Evolutionary conservation across 1,284 basidiomycete species (phyloP).

Genomic region (Boletellus deceptivus): DNA sequence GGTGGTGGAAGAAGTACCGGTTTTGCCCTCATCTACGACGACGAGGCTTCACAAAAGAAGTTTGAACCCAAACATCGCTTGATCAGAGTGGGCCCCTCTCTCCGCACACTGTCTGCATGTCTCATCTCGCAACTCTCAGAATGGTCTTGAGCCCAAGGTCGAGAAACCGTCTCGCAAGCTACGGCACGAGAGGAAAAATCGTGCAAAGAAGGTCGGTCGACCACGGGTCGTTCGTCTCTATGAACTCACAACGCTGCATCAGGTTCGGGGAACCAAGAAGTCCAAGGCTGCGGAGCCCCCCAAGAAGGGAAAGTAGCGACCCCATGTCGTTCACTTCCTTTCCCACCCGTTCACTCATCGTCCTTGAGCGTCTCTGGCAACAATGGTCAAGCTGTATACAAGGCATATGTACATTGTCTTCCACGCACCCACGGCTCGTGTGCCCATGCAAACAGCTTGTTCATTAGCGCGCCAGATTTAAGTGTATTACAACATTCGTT

Average conservation of each 20-base stretch:
- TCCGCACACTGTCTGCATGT: slow-evolving; percentile 2
- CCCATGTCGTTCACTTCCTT: slow-evolving; percentile 23
- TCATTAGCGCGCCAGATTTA: slow-evolving; percentile 33
- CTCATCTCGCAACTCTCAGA: slow-evolving; percentile 45
- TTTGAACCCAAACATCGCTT: slow-evolving; percentile 98
- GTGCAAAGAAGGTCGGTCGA: slow-evolving; percentile 84
- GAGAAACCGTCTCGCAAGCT: slow-evolving; percentile 95
- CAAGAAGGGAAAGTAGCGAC: slow-evolving; percentile 79
- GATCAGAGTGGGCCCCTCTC: slow-evolving; percentile 70
- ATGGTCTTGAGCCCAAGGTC: slow-evolving; percentile 81
- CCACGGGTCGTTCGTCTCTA: slow-evolving; percentile 14
- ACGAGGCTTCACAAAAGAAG: slow-evolving; percentile 91
- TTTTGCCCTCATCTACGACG: slow-evolving; percentile 98
- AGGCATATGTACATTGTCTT: slow-evolving; percentile 38
- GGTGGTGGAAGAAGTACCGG: slow-evolving; percentile 98
- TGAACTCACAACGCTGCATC: slow-evolving; percentile 10
- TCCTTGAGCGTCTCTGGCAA: slow-evolving; percentile 35
- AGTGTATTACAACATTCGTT: slow-evolving; percentile 33
- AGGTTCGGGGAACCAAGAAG: slow-evolving; percentile 94
- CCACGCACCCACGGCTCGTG: slow-evolving; percentile 41
- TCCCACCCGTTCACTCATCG: slow-evolving; percentile 39
- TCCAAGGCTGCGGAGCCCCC: slow-evolving; percentile 84
- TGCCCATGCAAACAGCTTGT: slow-evolving; percentile 41
- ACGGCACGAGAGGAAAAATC: slow-evolving; percentile 99
- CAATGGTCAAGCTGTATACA: slow-evolving; percentile 40